Conservation (phyloP, 2,329 filamentous ascomycete species). For the Cordyceps pruinosa region DNA sequence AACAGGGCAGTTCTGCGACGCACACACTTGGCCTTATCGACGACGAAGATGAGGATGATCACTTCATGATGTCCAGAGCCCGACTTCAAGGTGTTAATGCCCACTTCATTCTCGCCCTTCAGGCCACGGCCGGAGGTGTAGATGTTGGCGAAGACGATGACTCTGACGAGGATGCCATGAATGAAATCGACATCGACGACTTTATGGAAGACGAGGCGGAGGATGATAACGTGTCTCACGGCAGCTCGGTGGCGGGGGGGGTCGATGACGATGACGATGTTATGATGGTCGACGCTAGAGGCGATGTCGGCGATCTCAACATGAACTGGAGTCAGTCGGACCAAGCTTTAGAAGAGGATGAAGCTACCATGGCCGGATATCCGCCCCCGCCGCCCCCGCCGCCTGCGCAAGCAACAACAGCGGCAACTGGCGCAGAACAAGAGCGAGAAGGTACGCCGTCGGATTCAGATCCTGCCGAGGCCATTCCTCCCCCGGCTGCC, state of each 20-base stretch:
- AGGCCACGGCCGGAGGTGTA: slow-evolving; percentile 27
- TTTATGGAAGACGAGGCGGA: slow-evolving; percentile 51
- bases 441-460: slow-evolving; percentile 61
- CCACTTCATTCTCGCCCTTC: slow-evolving; percentile 31
- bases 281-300: slow-evolving; percentile 49
- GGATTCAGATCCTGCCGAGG: slow-evolving; percentile 62
- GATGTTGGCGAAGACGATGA: slow-evolving; percentile 24
- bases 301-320: slow-evolving; percentile 38
- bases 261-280: slow-evolving; percentile 49
- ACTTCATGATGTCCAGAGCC: slow-evolving; percentile 33
- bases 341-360: slow-evolving; percentile 65
- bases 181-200: slow-evolving; percentile 38
- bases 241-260: slow-evolving; percentile 31
- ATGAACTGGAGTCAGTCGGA: slow-evolving; percentile 50
- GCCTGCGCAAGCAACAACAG: slow-evolving; percentile 41
- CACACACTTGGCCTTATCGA: slow-evolving; percentile 51
- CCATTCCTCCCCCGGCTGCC: slow-evolving; percentile 54
- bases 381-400: slow-evolving; percentile 58
- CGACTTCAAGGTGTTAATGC: slow-evolving; percentile 28
- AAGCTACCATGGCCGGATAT: slow-evolving; percentile 72
- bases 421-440: slow-evolving; percentile 25
- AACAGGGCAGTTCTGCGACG: slow-evolving; percentile 72
- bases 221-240: slow-evolving; percentile 28
- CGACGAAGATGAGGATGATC: slow-evolving; percentile 41
- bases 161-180: slow-evolving; percentile 27